Percentiles rank a stretch among this genome's conserved stretches.
Conservation (phyloP, 202 grass and related monocot species). For the Panicum hallii region DNA sequence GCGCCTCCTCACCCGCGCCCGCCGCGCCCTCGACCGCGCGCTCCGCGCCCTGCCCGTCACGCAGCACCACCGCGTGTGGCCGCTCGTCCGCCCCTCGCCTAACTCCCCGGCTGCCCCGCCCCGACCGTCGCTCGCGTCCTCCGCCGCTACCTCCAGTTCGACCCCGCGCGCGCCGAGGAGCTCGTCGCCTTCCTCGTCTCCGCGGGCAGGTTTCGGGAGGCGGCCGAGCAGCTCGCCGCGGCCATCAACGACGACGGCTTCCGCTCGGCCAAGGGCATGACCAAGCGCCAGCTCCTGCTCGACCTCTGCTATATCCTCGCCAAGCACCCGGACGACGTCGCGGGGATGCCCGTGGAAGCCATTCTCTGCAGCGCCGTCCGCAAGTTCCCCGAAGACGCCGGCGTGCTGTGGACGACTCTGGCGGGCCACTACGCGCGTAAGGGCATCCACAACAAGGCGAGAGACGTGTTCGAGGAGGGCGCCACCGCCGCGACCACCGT, state of each 20-base stretch:
- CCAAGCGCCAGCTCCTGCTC: slow-evolving; percentile 50
- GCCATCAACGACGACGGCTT: slow-evolving; percentile 48
- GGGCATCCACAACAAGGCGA: slow-evolving; percentile 44
- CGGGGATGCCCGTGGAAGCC: slow-evolving; percentile 50
- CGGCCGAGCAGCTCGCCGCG: slow-evolving; percentile 46
- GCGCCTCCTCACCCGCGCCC: slow-evolving; percentile 50
- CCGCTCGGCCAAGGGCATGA: slow-evolving; percentile 59
- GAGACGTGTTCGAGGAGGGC: slow-evolving; percentile 58
- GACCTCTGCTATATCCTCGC: slow-evolving; percentile 44
- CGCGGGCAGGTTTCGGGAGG: slow-evolving; percentile 40
- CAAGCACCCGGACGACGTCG: slow-evolving; percentile 51
- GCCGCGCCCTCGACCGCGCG: slow-evolving; percentile 47
- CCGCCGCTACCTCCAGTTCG: slow-evolving; percentile 61
- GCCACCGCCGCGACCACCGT: slow-evolving; percentile 33
- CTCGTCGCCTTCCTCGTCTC: slow-evolving; percentile 47
- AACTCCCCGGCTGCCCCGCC: slow-evolving; percentile 49
- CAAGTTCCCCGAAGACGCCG: slow-evolving; percentile 50
- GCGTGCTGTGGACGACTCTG: slow-evolving; percentile 46
- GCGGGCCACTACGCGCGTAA: slow-evolving; percentile 47
- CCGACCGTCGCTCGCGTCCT: slow-evolving; percentile 35
- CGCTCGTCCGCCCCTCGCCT: slow-evolving; percentile 42
- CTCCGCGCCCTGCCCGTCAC: slow-evolving; percentile 54
- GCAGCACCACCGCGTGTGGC: slow-evolving; percentile 56
- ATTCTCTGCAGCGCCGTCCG: slow-evolving; percentile 50
- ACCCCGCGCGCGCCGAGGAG: slow-evolving; percentile 48